Evolutionary conservation across 2,329 filamentous ascomycete genomes (phyloP).

Genomic region (Ophiostoma piceae): DNA sequence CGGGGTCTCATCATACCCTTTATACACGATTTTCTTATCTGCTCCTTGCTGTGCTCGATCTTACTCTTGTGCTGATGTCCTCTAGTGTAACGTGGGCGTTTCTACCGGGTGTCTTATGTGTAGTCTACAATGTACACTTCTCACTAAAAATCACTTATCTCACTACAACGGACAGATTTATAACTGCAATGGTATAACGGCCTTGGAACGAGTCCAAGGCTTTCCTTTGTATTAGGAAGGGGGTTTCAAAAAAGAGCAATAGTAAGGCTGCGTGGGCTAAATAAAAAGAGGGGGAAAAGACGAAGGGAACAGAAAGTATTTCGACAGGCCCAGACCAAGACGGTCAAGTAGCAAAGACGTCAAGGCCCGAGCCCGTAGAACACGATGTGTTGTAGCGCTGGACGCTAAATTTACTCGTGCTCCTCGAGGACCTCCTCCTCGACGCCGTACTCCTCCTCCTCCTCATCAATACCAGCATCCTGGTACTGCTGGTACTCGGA

Average conservation of each 20-base stretch:
- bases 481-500: constrained; percentile 99
- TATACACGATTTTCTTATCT: neutral
- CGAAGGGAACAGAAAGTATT: constrained; percentile 19
- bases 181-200: constrained; percentile 19
- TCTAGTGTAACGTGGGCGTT: neutral
- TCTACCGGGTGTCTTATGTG: too few relatives aligned
- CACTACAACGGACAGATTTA: neutral
- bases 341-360: neutral
- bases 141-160: too few relatives aligned
- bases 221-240: constrained; percentile 10
- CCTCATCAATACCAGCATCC: constrained; percentile 95
- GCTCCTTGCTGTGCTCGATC: neutral
- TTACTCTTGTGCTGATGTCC: neutral
- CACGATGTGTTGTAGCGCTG: neutral
- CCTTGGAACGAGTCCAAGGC: constrained; percentile 14
- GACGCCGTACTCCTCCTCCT: constrained; percentile 92
- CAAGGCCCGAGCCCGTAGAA: neutral
- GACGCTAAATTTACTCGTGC: constrained; percentile 31
- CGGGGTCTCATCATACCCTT: neutral
- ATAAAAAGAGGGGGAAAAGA: constrained; percentile 21
- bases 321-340: neutral
- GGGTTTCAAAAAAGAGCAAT: constrained; percentile 17
- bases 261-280: constrained; percentile 24
- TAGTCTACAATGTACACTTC: neutral
- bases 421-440: constrained; percentile 72